Evolutionary conservation across 2,329 filamentous ascomycete genomes (phyloP).

Genomic region (Trichoderma aggressivum): DNA sequence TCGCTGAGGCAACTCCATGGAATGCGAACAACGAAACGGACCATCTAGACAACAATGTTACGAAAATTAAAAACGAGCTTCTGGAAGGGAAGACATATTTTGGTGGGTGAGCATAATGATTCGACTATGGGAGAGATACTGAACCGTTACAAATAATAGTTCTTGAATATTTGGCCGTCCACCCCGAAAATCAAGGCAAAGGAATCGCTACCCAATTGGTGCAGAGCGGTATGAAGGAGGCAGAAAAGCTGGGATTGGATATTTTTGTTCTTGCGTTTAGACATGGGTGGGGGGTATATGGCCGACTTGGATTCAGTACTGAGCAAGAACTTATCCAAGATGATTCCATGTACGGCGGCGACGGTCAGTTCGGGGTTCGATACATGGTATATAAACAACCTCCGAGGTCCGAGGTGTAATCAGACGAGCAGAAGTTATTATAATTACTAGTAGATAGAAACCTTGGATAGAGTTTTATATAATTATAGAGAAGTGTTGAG

Average conservation of each 20-base stretch:
- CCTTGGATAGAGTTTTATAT: neutral
- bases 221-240: constrained; percentile 25
- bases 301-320: constrained; percentile 26
- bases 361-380: neutral
- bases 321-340: constrained; percentile 27
- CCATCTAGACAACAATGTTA: neutral
- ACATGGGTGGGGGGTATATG: constrained; percentile 25
- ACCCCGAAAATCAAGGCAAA: constrained; percentile 28
- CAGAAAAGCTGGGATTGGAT: constrained; percentile 25
- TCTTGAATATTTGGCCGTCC: constrained; percentile 30
- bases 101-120: neutral
- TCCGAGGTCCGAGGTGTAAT: neutral
- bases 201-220: constrained; percentile 28
- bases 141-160: constrained; percentile 7
- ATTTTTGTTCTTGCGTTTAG: constrained; percentile 27
- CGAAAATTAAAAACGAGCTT: neutral
- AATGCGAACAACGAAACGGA: constrained; percentile 17
- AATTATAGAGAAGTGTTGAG: too few species aligned
- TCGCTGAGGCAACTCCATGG: constrained; percentile 18
- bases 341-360: constrained; percentile 20
- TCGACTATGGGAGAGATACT: neutral
- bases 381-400: constrained; percentile 1
- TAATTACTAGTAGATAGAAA: neutral
- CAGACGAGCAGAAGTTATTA: too few species aligned
- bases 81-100: neutral